Percentiles rank a stretch among this genome's conserved stretches.
Conservation (phyloP, 129 eudicot genomes). For the Flaveria linearis region DNA sequence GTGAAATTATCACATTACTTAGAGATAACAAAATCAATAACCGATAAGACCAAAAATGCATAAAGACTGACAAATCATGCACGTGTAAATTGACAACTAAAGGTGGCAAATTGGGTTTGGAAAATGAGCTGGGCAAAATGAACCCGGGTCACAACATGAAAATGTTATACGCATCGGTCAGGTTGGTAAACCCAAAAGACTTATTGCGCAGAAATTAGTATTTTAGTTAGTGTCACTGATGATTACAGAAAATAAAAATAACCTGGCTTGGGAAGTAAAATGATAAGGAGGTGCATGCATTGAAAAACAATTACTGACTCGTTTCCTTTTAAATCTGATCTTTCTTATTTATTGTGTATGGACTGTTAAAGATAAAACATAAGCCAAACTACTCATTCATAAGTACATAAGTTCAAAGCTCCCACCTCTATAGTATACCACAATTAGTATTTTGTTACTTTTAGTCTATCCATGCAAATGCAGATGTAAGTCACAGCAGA, state of each 20-base stretch:
- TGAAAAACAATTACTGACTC: slow-evolving; percentile 3
- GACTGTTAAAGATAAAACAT: background rate
- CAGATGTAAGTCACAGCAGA: slow-evolving; percentile 18
- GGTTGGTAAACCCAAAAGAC: background rate
- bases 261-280: background rate
- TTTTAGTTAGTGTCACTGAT: background rate
- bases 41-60: slow-evolving; percentile 5
- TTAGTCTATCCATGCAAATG: slow-evolving; percentile 12
- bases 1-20: slow-evolving; percentile 16
- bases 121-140: background rate
- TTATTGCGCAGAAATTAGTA: background rate
- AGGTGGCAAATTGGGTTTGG: background rate
- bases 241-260: background rate
- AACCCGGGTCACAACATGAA: slow-evolving; percentile 1
- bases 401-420: background rate
- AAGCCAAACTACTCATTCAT: background rate
- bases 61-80: slow-evolving; percentile 20
- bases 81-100: slow-evolving; percentile 7
- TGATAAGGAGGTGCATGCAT: background rate
- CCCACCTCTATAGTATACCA: background rate
- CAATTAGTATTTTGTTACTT: slow-evolving; percentile 11
- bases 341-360: background rate
- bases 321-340: slow-evolving; percentile 1
- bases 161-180: background rate
- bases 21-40: background rate